Base-by-base conservation (phyloP, 176 grass and related monocot genomes). In the Aegilops sharonensis region DNA sequence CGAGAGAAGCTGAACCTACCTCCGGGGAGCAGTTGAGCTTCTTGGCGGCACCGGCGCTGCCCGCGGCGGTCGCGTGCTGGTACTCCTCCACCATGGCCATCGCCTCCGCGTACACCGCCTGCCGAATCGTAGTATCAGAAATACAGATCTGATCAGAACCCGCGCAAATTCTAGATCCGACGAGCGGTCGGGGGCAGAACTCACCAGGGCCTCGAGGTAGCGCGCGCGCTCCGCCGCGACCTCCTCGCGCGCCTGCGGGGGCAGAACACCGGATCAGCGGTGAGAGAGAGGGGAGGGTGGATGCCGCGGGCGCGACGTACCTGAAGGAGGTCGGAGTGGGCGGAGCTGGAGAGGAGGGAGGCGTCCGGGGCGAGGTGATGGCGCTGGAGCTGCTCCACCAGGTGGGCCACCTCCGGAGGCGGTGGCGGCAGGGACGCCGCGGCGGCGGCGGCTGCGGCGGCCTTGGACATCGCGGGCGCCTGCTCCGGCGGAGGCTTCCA, bases 301-400 rank as follows among this genome's bases (percentile, higher is more conserved):
- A 8, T 11, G 69, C 56, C 43, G 35, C 43, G 43, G 56, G 45
- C 2, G 68, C 43, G 64, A 43, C 70, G 68, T 93, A 92, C 95
- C 83, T 93, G 95, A 70, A 90, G 87, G 87, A 98, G 95, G 62
- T 98, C 95, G 60, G 89, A 66, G 70, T 91, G 92, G 61, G 91
- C 85, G 63, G 88, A 91, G 82, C 80, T 98, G 72, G 96, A 94
- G 75, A 98, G 90, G 65, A 91, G 90, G 78, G 93, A 98, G n/a
- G 90, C 90, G 47, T 98, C 96, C 1, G 96, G 96, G 11, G 93
- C 96, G 80, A 98, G 93, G 86, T 93, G 94, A 68, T 98, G 96
- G 34, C 96, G 83, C 78, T 98, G 91, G 39, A 98, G 87, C 93
- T 92, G 92, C 37, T 95, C 93, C 72, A 98, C 90, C 80, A 98